Percentiles rank a stretch among this genome's conserved stretches.
phyloP scores from a whole-genome alignment of 176 grass and related monocot genomes.

The Elaeis guineensis region DNA sequence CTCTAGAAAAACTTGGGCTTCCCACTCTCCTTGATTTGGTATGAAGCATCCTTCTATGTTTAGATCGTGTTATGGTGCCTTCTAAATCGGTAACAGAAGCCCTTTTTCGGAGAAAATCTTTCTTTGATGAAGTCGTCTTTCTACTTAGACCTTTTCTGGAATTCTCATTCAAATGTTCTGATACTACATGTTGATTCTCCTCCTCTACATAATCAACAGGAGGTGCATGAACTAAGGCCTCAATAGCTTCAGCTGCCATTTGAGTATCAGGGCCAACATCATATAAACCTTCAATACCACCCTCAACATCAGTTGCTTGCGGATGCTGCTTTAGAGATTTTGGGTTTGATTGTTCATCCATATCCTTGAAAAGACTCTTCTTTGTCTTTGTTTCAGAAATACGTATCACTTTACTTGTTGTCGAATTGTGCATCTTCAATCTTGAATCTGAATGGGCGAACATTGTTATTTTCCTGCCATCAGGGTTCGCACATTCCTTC shows the following conservation, averaged over 20 bases:
- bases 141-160: slow-evolving; percentile 10
- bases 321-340: slow-evolving; percentile 31
- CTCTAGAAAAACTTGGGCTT: slow-evolving; percentile 15
- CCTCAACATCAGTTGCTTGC: slow-evolving; percentile 12
- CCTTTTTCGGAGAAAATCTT: slow-evolving; percentile 23
- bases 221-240: slow-evolving; percentile 43
- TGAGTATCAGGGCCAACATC: slow-evolving; percentile 78
- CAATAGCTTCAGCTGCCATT: slow-evolving; percentile 76
- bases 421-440: neutral
- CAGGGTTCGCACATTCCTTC: slow-evolving; percentile 10
- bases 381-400: slow-evolving; percentile 3
- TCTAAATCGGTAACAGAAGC: slow-evolving; percentile 16
- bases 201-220: slow-evolving; percentile 29
- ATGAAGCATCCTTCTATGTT: slow-evolving; percentile 28
- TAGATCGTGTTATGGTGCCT: slow-evolving; percentile 30
- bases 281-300: slow-evolving; percentile 7
- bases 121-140: slow-evolving; percentile 18
- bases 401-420: neutral
- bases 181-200: slow-evolving; percentile 21
- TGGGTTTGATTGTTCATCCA: slow-evolving; percentile 32
- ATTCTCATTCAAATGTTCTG: slow-evolving; percentile 12
- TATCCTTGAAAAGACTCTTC: slow-evolving; percentile 59
- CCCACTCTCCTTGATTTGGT: neutral
- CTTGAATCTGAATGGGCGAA: slow-evolving; percentile 5
- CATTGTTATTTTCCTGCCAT: neutral